Conservation (phyloP, 805 yeast species). For the Candida schatavii region DNA sequence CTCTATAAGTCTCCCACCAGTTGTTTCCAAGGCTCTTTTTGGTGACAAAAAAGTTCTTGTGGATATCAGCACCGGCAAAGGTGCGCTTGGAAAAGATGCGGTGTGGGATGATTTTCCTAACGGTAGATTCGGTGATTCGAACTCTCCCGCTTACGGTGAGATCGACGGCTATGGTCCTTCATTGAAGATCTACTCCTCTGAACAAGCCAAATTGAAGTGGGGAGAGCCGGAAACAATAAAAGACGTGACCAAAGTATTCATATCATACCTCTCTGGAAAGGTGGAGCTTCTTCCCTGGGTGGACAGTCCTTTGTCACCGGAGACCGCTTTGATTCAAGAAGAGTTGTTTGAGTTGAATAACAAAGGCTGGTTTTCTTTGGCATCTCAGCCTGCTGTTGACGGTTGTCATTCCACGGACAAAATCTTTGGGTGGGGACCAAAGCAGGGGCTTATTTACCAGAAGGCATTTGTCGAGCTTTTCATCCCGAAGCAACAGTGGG, state of each 20-base stretch:
- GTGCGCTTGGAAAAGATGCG: constrained; percentile 81
- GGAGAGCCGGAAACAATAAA: constrained; percentile 61
- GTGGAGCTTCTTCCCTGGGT: constrained; percentile 89
- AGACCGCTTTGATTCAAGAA: constrained; percentile 90
- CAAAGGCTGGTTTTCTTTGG: constrained; percentile 76
- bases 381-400: constrained; percentile 95
- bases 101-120: constrained; percentile 98
- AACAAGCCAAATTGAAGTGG: constrained; percentile 72
- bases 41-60: constrained; percentile 53
- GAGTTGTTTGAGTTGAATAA: constrained; percentile 77
- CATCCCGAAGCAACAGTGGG: constrained; percentile 72
- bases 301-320: constrained; percentile 80
- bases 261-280: constrained; percentile 69
- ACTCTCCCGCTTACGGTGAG: constrained; percentile 97
- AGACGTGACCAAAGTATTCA: constrained; percentile 68
- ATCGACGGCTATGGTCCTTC: constrained; percentile 96
- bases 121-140: constrained; percentile 92
- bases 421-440: constrained; percentile 97
- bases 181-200: constrained; percentile 63
- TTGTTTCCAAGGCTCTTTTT: constrained; percentile 16
- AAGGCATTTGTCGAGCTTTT: constrained; percentile 87
- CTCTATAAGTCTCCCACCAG: neutral
- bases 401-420: constrained; percentile 76
- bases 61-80: constrained; percentile 81
- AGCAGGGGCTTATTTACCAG: constrained; percentile 83